A percentile compares a stretch with the other conserved stretches of the same genome.
These are phyloP conservation scores for Apophysomyces sp. DNA, from an alignment of 371 early-diverging fungal species.

Conservation along the genomic window DNA sequence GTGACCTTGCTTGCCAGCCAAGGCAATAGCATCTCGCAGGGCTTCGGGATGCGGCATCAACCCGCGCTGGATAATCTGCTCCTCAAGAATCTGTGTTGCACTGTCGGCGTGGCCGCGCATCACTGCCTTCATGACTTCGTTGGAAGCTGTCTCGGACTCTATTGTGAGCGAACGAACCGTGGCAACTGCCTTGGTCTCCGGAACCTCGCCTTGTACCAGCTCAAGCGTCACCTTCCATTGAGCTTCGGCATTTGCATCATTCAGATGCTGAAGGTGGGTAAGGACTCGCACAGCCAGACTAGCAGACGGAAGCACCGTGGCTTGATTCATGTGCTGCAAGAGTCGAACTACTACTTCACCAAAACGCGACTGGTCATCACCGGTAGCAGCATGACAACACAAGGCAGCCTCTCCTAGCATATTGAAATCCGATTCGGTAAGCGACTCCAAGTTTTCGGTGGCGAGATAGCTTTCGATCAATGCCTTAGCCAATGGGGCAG, in stretches of 20 bases:
- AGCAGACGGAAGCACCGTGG: neutral
- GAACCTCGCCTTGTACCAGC: neutral
- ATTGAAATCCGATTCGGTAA: conserved; percentile 8
- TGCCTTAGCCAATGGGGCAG: neutral
- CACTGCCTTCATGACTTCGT: conserved; percentile 26
- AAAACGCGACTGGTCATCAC: neutral
- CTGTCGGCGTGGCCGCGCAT: conserved; percentile 17
- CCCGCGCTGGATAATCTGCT: conserved; percentile 16
- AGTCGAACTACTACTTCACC: conserved; percentile 4
- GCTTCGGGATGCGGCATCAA: conserved; percentile 34
- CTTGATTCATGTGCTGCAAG: neutral
- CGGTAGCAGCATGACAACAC: neutral
- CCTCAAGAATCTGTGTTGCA: conserved; percentile 21
- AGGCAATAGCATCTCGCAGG: conserved; percentile 44
- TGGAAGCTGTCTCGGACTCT: conserved; percentile 9
- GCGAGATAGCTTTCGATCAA: neutral
- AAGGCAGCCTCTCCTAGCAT: conserved; percentile 15
- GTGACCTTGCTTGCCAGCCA: conserved; percentile 47
- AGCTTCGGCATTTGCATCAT: conserved; percentile 5
- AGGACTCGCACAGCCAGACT: conserved; percentile 8
- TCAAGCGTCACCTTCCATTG: conserved; percentile 11
- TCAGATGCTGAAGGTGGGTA: conserved; percentile 7
- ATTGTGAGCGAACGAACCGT: neutral
- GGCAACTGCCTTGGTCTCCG: neutral
- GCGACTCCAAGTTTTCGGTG: neutral